Conservation (phyloP, 306 rosid species). For the Cicer cuneatum region DNA sequence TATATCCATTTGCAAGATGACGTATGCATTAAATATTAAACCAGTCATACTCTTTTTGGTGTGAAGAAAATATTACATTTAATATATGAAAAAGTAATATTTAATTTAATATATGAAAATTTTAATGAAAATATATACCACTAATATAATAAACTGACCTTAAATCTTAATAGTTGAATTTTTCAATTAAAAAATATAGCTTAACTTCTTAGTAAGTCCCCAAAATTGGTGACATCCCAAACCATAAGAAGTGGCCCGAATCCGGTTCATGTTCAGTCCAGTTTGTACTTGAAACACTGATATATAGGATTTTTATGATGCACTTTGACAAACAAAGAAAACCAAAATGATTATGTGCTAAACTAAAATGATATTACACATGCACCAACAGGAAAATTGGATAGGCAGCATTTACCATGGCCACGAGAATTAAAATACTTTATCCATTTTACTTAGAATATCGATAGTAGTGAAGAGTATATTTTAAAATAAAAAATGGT, state of each 20-base stretch:
- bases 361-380: background rate
- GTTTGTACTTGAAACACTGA: conserved; percentile 22
- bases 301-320: background rate
- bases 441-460: conserved; percentile 11
- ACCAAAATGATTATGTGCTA: background rate
- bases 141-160: background rate
- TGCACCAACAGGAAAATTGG: background rate
- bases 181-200: background rate
- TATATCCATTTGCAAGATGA: no score
- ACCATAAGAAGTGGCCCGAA: conserved; percentile 3
- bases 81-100: background rate
- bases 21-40: no score
- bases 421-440: conserved; percentile 16
- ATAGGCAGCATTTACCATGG: conserved; percentile 25
- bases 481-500: conserved; percentile 17
- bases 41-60: no score
- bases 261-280: conserved; percentile 9
- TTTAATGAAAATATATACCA: background rate
- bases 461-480: conserved; percentile 18
- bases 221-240: background rate
- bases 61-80: no score
- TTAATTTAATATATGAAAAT: background rate
- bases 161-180: background rate
- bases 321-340: conserved; percentile 1
- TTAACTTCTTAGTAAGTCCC: conserved; percentile 8